Evolutionary conservation across 345 rosid species (phyloP).

Genomic region (Pistacia integerrima): DNA sequence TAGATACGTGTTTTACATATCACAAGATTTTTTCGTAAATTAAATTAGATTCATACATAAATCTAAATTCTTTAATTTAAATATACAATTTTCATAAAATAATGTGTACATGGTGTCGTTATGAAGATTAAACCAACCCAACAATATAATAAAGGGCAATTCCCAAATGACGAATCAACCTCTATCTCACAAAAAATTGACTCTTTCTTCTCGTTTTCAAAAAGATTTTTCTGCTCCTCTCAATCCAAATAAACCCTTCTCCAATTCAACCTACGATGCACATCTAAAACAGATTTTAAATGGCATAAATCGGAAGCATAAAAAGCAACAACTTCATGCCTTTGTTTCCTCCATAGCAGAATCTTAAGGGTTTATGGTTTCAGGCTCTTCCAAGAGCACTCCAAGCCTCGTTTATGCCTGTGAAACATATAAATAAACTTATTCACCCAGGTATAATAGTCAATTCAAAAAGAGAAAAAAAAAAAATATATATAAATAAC

Average conservation of each 20-base stretch:
- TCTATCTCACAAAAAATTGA: too few relatives aligned
- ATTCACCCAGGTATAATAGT: background rate
- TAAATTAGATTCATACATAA: too few relatives aligned
- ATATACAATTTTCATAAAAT: too few relatives aligned
- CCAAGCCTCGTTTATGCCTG: constrained; percentile 92
- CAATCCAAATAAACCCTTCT: constrained; percentile 85
- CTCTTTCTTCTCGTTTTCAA: too few relatives aligned
- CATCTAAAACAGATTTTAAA: background rate
- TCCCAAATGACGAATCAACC: too few relatives aligned
- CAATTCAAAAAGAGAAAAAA: background rate
- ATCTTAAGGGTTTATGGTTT: constrained; percentile 53
- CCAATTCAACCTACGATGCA: constrained; percentile 63
- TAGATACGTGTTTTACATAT: too few relatives aligned
- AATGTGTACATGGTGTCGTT: too few relatives aligned
- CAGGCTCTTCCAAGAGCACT: constrained; percentile 80
- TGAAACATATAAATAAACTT: constrained; percentile 8
- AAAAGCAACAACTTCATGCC: constrained; percentile 27
- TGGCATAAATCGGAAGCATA: background rate
- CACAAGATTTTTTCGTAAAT: too few relatives aligned
- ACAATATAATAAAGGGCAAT: too few relatives aligned
- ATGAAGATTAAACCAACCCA: too few relatives aligned
- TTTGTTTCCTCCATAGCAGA: constrained; percentile 77
- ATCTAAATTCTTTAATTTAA: too few relatives aligned
- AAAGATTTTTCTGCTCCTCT: constrained; percentile 53
- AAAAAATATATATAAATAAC: background rate